phyloP scores from a whole-genome alignment of 208 protist species.

The Leishmania braziliensis region DNA sequence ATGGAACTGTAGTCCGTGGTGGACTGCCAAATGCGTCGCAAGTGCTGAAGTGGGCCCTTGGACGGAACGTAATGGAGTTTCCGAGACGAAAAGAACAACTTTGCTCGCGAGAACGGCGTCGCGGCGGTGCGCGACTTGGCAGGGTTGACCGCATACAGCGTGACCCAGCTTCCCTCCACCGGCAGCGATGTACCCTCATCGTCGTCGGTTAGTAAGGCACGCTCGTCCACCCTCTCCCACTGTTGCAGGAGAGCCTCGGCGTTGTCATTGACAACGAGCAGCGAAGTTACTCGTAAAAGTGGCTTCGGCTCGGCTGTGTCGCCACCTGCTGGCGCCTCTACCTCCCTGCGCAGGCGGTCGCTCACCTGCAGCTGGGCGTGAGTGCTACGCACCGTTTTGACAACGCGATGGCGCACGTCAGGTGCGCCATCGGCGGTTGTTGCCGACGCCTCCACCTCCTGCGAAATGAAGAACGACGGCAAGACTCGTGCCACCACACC shows the following conservation, averaged over 20 bases:
- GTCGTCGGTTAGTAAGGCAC: slow-evolving; percentile 15
- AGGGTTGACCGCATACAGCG: slow-evolving; percentile 72
- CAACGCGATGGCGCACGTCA: slow-evolving; percentile 5
- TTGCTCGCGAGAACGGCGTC: slow-evolving; percentile 64
- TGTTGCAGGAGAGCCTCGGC: slow-evolving; percentile 75
- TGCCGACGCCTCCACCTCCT: slow-evolving; percentile 1
- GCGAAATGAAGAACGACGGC: slow-evolving; percentile 67
- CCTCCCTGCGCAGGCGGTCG: slow-evolving; percentile 25
- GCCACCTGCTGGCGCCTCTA: background rate
- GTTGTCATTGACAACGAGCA: slow-evolving; percentile 46
- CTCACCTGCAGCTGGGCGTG: slow-evolving; percentile 47
- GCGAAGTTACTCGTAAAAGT: slow-evolving; percentile 55
- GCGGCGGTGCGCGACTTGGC: slow-evolving; percentile 47
- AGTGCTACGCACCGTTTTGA: slow-evolving; percentile 42
- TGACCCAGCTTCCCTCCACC: slow-evolving; percentile 46
- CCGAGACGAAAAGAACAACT: slow-evolving; percentile 64
- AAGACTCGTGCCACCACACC: slow-evolving; percentile 72
- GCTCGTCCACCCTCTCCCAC: slow-evolving; percentile 55
- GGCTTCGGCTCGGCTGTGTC: slow-evolving; percentile 1
- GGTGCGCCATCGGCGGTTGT: slow-evolving; percentile 14
- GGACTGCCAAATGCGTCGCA: slow-evolving; percentile 18
- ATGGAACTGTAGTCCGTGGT: slow-evolving; percentile 4
- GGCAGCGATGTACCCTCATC: slow-evolving; percentile 43
- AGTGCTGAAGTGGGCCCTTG: slow-evolving; percentile 22
- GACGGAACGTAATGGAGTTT: slow-evolving; percentile 51